Base-by-base conservation (phyloP, 169 alveolate species). In the Plasmodium falciparum region DNA sequence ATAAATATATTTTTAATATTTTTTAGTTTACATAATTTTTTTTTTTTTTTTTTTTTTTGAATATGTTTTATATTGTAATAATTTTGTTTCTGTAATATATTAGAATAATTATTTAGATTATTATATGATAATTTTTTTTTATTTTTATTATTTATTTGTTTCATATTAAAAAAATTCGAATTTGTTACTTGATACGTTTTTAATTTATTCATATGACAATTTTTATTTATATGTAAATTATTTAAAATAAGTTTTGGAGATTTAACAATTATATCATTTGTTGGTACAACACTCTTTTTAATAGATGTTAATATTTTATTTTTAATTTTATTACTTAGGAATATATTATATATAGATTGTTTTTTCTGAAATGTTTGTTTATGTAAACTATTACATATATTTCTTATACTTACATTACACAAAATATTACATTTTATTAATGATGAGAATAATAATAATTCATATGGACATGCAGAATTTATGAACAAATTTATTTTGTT, bases 321-420 rank as follows among this genome's bases (percentile, higher is more conserved):
- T 83, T 83, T 83, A 54, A 83, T 33, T 83, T 83, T 83, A 54
- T 33, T 67, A 72, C 49, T 83, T 15, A 83, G 17, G 29, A 83
- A 67, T 15, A 45, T 49, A 43, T 49, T 58, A 22, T 83, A 83
- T 12, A 67, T 15, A n/a, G 39, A 54, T 58, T 67, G 69, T 12
- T 83, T 24, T 50, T 70, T 33, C 13, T 67, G 66, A 67, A 69
- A 83, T 13, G 69, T 39, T 2, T 47, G 69, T 0, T 69, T 12
- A 56, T 83, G 65, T 12, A 83, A 83, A 69, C 54, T 83, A 65
- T 56, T 47, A 58, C 80, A 67, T 62, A 83, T 83, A 56, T 69
- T 43, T 49, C 73, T 26, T 49, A 83, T 61, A 54, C 91, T 33
- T 67, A 83, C 39, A 69, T 83, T 56, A 56, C 74, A 69, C 22